Conservation (phyloP, 2,329 filamentous ascomycete species). For the Trichoderma endophyticum region DNA sequence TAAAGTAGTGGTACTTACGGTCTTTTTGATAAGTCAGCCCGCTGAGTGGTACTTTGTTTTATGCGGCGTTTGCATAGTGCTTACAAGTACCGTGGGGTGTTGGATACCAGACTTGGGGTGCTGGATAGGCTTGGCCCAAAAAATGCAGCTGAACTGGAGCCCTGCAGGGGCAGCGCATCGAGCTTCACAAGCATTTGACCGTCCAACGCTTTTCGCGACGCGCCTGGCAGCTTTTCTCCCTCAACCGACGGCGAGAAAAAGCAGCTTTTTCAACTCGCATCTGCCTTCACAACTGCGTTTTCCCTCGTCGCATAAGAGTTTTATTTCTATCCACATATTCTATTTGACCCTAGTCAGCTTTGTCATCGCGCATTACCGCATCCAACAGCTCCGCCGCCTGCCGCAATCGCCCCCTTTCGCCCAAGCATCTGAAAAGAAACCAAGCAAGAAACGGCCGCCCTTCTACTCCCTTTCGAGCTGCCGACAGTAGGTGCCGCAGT, state of each 20-base stretch:
- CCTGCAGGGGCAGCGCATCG: slow-evolving; percentile 1
- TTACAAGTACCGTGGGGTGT: too few species aligned
- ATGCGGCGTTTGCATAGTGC: too few species aligned
- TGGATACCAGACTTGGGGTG: too few species aligned
- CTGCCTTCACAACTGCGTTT: not conserved
- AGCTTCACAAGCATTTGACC: slow-evolving; percentile 10
- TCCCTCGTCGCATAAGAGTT: not conserved
- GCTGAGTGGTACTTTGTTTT: too few species aligned
- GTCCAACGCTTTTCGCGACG: slow-evolving; percentile 19
- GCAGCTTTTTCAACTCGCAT: not conserved
- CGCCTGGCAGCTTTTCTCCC: slow-evolving; percentile 12
- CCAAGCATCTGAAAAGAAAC: not conserved
- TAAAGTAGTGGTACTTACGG: too few species aligned
- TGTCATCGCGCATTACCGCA: not conserved
- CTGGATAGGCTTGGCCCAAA: too few species aligned
- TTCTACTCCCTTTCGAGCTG: not conserved
- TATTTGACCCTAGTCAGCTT: not conserved
- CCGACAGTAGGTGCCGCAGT: not conserved
- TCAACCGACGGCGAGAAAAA: not conserved
- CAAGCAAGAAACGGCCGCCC: not conserved
- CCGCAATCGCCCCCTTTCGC: slow-evolving; percentile 2
- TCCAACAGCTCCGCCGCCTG: not conserved
- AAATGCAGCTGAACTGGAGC: slow-evolving; percentile 10
- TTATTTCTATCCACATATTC: not conserved
- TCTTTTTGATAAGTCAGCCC: too few species aligned